phyloP scores from a whole-genome alignment of 208 protist genomes.

The Trypanosoma scelopori region DNA sequence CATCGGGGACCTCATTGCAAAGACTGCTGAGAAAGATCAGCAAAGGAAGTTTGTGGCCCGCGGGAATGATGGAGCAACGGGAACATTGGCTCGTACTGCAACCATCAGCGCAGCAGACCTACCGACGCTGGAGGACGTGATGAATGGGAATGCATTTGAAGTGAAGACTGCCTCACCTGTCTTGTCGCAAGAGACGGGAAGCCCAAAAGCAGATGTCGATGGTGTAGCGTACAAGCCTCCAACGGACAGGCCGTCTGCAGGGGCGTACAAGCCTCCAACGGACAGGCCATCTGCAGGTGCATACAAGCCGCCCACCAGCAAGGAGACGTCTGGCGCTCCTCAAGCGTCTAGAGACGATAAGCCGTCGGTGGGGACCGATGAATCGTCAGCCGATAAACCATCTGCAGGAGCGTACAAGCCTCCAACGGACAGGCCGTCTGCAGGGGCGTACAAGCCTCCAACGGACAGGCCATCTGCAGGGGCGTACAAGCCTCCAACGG shows the following conservation, averaged over 20 bases:
- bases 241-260: conserved; percentile 23
- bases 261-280: conserved; percentile 28
- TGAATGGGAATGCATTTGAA: conserved; percentile 26
- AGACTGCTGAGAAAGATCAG: conserved; percentile 23
- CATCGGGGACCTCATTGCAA: conserved; percentile 14
- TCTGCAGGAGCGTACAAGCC: conserved; percentile 54
- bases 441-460: conserved; percentile 51
- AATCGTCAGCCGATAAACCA: conserved; percentile 42
- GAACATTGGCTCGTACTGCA: conserved; percentile 29
- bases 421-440: conserved; percentile 41
- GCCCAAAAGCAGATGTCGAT: neutral
- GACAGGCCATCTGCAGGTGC: conserved; percentile 24
- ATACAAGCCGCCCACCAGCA: conserved; percentile 40
- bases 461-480: conserved; percentile 23
- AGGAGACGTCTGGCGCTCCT: conserved; percentile 37
- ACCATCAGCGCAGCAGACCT: conserved; percentile 47
- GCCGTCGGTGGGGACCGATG: conserved; percentile 44
- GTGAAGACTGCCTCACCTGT: conserved; percentile 24
- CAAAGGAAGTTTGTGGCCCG: conserved; percentile 74
- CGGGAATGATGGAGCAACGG: conserved; percentile 60
- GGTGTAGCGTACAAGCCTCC: conserved; percentile 26
- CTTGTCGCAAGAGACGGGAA: neutral
- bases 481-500: conserved; percentile 26
- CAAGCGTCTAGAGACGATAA: conserved; percentile 43
- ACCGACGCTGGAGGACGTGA: conserved; percentile 63